Percentiles rank a stretch among this genome's conserved stretches.
These are phyloP conservation scores for Nakazawaea ambrosiae DNA, from an alignment of 805 yeast genomes.

Conservation along the genomic window DNA sequence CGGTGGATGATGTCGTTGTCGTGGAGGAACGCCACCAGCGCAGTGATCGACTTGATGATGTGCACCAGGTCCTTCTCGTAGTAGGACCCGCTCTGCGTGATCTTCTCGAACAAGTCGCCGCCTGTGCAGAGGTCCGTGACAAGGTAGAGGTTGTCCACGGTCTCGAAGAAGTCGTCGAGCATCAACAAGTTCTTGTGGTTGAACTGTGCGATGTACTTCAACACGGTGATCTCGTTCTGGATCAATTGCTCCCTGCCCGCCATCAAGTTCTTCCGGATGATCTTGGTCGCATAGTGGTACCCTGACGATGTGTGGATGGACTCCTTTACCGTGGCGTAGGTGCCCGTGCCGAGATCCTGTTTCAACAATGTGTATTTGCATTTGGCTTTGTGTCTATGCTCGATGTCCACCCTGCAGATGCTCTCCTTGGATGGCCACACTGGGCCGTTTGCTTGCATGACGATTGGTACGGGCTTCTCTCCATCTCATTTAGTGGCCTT, in stretches of 20 bases:
- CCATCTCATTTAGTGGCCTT: neutral
- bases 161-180: constrained; percentile 49
- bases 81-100: constrained; percentile 55
- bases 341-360: constrained; percentile 63
- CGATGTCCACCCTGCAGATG: constrained; percentile 5
- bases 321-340: constrained; percentile 72
- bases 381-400: neutral
- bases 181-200: constrained; percentile 68
- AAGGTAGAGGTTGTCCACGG: constrained; percentile 46
- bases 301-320: constrained; percentile 54
- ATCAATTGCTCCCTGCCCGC: constrained; percentile 11
- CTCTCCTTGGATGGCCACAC: constrained; percentile 11
- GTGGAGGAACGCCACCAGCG: constrained; percentile 81
- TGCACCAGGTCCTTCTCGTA: constrained; percentile 56
- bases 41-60: constrained; percentile 40
- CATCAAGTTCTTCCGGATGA: constrained; percentile 35
- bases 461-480: neutral
- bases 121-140: constrained; percentile 68
- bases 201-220: constrained; percentile 38
- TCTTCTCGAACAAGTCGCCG: constrained; percentile 71
- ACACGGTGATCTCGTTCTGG: constrained; percentile 63
- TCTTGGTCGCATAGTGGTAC: constrained; percentile 62
- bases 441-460: neutral
- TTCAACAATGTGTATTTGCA: constrained; percentile 31
- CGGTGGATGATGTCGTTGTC: constrained; percentile 90